Percentiles rank a stretch among this genome's conserved stretches.
Evolutionary conservation across 139 green algal genomes (phyloP).

Genomic region (Chlorella sp.): DNA sequence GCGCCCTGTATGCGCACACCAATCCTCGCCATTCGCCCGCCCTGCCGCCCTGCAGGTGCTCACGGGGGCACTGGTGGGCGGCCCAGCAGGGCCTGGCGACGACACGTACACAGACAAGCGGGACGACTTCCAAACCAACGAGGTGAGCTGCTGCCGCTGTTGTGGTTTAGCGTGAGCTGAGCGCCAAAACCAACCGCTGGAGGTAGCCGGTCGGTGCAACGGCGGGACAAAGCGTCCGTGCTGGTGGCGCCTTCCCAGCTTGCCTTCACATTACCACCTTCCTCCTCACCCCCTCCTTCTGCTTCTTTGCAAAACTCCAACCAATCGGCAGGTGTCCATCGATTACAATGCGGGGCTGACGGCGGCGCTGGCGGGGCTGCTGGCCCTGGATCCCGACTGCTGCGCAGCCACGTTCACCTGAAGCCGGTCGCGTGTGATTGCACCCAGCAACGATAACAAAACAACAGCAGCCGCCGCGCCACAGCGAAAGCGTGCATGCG

Average conservation of each 20-base stretch:
- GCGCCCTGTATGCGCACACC: neutral
- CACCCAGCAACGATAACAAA: too few species aligned
- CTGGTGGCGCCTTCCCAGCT: neutral
- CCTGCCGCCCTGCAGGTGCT: constrained; percentile 15
- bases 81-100: constrained; percentile 17
- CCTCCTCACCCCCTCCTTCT: neutral
- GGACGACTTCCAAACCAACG: constrained; percentile 42
- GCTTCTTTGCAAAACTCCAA: neutral
- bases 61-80: constrained; percentile 35
- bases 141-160: constrained; percentile 1
- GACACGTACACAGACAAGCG: constrained; percentile 33
- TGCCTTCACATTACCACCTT: neutral
- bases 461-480: too few species aligned
- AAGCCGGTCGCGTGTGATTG: too few species aligned
- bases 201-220: neutral
- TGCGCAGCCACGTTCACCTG: too few species aligned
- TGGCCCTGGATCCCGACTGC: neutral
- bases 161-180: too few species aligned
- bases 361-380: constrained; percentile 30
- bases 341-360: constrained; percentile 59
- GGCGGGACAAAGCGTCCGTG: too few species aligned
- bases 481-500: too few species aligned
- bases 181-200: too few species aligned
- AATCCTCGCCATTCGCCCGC: too few species aligned
- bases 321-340: constrained; percentile 41